Evolutionary conservation across 2,329 filamentous ascomycete genomes (phyloP).

Genomic region (Colletotrichum simmondsii): DNA sequence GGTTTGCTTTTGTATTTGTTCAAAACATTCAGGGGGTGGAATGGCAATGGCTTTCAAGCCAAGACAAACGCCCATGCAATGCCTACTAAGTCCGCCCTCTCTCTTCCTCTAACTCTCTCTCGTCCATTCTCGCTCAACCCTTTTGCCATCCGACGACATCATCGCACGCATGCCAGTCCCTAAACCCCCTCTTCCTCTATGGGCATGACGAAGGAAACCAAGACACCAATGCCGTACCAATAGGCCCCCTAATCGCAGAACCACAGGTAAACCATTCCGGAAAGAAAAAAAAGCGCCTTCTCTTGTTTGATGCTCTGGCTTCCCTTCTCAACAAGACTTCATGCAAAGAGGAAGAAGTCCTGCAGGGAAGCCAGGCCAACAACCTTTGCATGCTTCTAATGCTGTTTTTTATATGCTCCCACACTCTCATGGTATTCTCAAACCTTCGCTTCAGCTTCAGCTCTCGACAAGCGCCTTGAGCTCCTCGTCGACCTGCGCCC

Average conservation of each 20-base stretch:
- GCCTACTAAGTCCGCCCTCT: neutral
- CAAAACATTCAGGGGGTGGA: neutral
- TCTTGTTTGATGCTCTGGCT: neutral
- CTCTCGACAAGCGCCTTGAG: slow-evolving; percentile 46
- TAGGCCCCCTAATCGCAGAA: neutral
- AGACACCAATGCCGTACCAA: neutral
- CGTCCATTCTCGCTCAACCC: neutral
- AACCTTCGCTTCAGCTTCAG: slow-evolving; percentile 15
- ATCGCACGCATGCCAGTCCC: neutral
- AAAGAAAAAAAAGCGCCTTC: slow-evolving; percentile 1
- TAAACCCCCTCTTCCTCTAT: neutral
- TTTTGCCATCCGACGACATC: neutral
- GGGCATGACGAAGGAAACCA: neutral
- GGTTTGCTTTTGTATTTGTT: neutral
- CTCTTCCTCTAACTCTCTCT: too few relatives aligned
- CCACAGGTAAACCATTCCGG: neutral
- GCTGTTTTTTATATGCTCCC: neutral
- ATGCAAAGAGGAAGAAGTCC: neutral
- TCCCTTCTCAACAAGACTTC: neutral
- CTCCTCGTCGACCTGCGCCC: slow-evolving; percentile 77
- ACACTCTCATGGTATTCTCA: neutral
- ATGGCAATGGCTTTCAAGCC: neutral
- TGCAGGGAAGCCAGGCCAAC: neutral
- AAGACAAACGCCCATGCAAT: neutral
- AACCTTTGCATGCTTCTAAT: neutral